These are phyloP conservation scores for Tetrahymena elliotti DNA, from an alignment of 73 alveolate species.

Conservation along the genomic window DNA sequence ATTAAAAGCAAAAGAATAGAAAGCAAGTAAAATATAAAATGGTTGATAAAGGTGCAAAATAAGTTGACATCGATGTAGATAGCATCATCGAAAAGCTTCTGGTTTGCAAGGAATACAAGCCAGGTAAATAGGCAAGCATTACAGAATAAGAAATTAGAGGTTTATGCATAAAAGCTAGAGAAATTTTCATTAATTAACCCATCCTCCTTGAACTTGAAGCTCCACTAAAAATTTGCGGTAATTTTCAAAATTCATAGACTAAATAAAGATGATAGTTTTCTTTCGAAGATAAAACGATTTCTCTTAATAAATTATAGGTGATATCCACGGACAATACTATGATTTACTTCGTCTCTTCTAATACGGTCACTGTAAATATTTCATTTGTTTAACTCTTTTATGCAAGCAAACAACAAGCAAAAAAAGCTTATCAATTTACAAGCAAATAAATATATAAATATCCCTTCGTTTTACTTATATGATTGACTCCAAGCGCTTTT, in stretches of 20 bases:
- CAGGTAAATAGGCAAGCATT: conserved; percentile 82
- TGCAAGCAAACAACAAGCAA: background rate
- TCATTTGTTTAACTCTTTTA: conserved; percentile 75
- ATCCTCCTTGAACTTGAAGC: conserved; percentile 81
- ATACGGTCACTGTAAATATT: conserved; percentile 89
- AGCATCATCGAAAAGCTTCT: conserved; percentile 74
- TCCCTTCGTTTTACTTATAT: background rate
- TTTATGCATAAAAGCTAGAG: conserved; percentile 75
- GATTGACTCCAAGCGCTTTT: background rate
- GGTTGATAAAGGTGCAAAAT: conserved; percentile 3
- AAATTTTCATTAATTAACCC: conserved; percentile 71
- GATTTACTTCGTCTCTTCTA: conserved; percentile 65
- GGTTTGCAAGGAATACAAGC: conserved; percentile 84
- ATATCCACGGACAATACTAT: conserved; percentile 37
- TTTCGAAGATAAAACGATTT: background rate
- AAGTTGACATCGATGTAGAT: conserved; percentile 74
- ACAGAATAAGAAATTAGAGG: conserved; percentile 85
- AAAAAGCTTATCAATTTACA: conserved; percentile 11
- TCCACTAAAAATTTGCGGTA: conserved; percentile 44
- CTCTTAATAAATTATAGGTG: conserved; percentile 2
- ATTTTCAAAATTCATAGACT: background rate
- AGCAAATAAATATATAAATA: conserved; percentile 67
- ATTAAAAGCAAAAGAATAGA: background rate
- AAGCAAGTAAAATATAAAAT: background rate
- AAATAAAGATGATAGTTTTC: background rate